These are phyloP conservation scores for Prototheca wickerhamii DNA, from an alignment of 163 green algal species.

Conservation along the genomic window DNA sequence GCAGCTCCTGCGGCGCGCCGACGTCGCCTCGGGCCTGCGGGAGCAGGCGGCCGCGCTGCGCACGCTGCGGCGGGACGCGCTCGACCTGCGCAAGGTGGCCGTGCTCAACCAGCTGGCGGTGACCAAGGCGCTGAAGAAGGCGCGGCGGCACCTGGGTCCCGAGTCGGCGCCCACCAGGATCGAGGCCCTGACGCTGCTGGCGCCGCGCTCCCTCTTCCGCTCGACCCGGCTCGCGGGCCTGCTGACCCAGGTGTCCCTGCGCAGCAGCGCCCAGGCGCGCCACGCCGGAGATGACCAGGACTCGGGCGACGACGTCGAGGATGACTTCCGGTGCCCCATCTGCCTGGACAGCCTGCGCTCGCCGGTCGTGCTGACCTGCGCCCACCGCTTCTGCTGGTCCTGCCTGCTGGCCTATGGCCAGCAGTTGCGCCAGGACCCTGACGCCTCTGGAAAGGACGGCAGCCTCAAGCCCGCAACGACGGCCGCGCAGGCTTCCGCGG, in stretches of 20 bases:
- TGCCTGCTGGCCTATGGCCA: slow-evolving; percentile 64
- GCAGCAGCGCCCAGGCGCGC: neutral
- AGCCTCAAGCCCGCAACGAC: neutral
- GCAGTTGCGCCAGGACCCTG: neutral
- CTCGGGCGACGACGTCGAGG: too few relatives aligned
- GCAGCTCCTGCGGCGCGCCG: neutral
- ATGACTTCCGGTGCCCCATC: slow-evolving; percentile 75
- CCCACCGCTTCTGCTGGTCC: slow-evolving; percentile 83
- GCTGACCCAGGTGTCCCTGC: slow-evolving; percentile 31
- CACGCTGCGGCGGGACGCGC: slow-evolving; percentile 35
- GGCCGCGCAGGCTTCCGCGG: neutral
- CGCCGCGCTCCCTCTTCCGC: slow-evolving; percentile 71
- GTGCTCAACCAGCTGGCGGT: slow-evolving; percentile 83
- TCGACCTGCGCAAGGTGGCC: slow-evolving; percentile 68
- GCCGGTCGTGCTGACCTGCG: slow-evolving; percentile 78
- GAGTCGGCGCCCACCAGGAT: slow-evolving; percentile 4
- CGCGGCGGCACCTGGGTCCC: slow-evolving; percentile 55
- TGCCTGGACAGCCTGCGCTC: slow-evolving; percentile 73
- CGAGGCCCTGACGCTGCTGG: slow-evolving; percentile 48
- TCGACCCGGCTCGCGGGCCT: slow-evolving; percentile 58
- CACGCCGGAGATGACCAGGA: slow-evolving; percentile 2
- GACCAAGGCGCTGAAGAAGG: slow-evolving; percentile 82
- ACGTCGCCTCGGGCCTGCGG: neutral
- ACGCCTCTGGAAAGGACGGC: neutral
- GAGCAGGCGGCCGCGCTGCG: neutral